Evolutionary conservation across 495 filamentous ascomycete genomes (phyloP), one percentile per base, ranked within the genome.

Genomic region (Durotheca rogersii): DNA sequence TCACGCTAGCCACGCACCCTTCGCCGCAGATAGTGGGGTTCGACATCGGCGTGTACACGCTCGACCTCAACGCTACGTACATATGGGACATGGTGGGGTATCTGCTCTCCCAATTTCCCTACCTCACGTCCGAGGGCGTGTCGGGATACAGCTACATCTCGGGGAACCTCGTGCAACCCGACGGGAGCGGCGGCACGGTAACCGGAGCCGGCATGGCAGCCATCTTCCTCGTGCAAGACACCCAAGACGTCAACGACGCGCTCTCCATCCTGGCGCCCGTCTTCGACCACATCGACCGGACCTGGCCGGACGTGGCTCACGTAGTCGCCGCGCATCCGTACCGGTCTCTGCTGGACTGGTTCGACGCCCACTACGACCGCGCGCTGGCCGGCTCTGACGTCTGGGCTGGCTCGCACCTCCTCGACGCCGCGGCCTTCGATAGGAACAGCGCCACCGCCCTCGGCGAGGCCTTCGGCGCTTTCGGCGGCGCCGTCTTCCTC

Each of bases 281-380:
- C n/a, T 15, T 73, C 2, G 41, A 51, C 0, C 61, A 72, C 51
- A 51, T 72, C 43, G 67, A 70, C 31, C 48, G 67, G 10, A 79
- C 80, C 51, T 81, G 75, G 66, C 67, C 68, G n/a, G 71, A 46
- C 5, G 51, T 66, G 4, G 51, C 65, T 11, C 53, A 67, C 0
- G 56, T 66, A 16, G 54, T 73, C 6, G 44, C 40, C 71, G 79
- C 16, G 66, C 54, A 20, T 62, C 70, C 12, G n/a, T 72, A 70
- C 31, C 69, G 75, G 0, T 68, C 67, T 19, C 74, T 71, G 32
- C 70, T 71, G 15, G 72, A 67, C 41, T 81, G 77, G 62, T 82
- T 72, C 6, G 62, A 71, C 1, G 37, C 23, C 1, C 41, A 64
- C 25, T 69, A 71, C 47, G 72, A 72, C 39, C 53, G 44, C 0